Evolutionary conservation across 208 protist genomes (phyloP), one percentile per base, ranked within the genome.

Genomic region (Phytomonas sp.): DNA sequence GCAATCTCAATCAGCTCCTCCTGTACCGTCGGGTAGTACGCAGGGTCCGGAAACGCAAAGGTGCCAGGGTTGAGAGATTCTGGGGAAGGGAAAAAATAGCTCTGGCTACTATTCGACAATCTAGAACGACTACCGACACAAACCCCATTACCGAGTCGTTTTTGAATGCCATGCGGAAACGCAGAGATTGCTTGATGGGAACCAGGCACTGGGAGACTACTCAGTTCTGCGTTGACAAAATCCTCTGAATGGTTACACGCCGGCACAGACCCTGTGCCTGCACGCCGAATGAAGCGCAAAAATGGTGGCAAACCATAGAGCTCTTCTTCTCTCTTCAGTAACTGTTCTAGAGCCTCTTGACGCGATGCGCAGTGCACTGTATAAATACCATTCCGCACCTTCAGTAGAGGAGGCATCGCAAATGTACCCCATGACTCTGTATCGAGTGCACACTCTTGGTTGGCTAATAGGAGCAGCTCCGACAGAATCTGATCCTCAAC

Each of bases 281-380:
- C 60, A 62, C 34, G 34, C 9, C 90, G 87, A 60, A 95, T 89
- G n/a, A 84, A 93, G 8, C 90, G 85, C 62, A 95, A 73, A 71
- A 95, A 92, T n/a, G 82, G 82, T 2, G 90, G 90, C n/a, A 95
- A 74, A 0, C 90, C 90, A 70, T 91, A 93, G 53, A 92, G 83
- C 68, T 89, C 79, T 4, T 79, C 81, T 60, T 80, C 81, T 23
- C 62, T 70, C 15, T 68, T 64, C 23, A 95, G 71, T 15, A 95
- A 66, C 17, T 29, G 33, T 2, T 74, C 63, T 67, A 93, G 60
- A 0, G 74, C 71, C n/a, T 68, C 65, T 37, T 67, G 66, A 3
- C 90, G 84, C 4, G 73, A 68, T 51, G 63, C 65, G 51, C 75
- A 71, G 5, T 91, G 83, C 59, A 87, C 37, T 56, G 88, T 78